Base-by-base conservation (phyloP, 1,139 yeast species). In the Kurtzmaniella quercitrusa region DNA sequence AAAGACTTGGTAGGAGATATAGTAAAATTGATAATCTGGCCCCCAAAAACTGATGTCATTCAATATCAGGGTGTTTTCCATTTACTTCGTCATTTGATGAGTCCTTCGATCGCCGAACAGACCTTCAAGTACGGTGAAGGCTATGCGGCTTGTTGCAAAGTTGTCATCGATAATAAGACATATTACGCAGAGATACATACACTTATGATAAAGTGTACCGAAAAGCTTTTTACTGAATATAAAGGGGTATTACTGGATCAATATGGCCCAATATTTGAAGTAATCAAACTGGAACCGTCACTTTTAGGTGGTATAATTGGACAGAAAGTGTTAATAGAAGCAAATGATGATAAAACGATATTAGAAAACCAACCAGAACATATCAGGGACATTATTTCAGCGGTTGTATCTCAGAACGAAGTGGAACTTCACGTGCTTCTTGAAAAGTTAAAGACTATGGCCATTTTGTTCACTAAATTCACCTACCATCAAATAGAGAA, bases 31-130 rank as follows among this genome's bases (percentile, higher is more conserved):
- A 51, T 46, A 2, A 60, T 68, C 45, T 36, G 38, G 38, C 38
- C 38, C 3, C 25, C 38, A n/a, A 36, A 36, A 21, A 57, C 56
- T 19, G 77, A 73, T 50, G 59, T 71, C 4, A 58, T 73, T 3
- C 75, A 69, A 47, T 58, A 59, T 39, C 78, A 73, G 51, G 60
- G 68, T 1, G 38, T 36, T n/a, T 54, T 67, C 38, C 77, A 71
- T 51, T 50, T 68, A 47, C 53, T 71, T 44, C 64, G 57, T 38
- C 69, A 72, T 47, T 44, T 65, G 25, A 45, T 68, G 48, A 51
- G 57, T 31, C 31, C 27, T 11, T 45, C 38, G 0, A 49, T 59
- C 17, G 58, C 61, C 2, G 37, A 46, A 8, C 19, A 27, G 3
- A 50, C 59, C 2, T 37, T 57, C 2, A 29, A 27, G 9, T 48